These are phyloP conservation scores for Termitomyces sp. DNA, from an alignment of 768 basidiomycete species.

Conservation along the genomic window DNA sequence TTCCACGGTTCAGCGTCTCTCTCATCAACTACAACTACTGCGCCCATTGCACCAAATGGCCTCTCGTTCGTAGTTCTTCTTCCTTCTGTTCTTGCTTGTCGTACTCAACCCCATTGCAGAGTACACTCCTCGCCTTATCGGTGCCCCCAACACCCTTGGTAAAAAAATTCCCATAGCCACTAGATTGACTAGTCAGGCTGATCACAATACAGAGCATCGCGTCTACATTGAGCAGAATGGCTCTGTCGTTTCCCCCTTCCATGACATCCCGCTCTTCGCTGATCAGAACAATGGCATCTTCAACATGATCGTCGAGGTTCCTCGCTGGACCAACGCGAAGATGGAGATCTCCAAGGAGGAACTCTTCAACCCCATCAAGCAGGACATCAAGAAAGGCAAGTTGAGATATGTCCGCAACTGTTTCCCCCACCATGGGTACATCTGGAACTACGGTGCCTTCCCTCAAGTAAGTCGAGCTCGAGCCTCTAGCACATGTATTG, in stretches of 20 bases:
- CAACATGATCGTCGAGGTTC: conserved; percentile 99
- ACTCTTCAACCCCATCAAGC: conserved; percentile 99
- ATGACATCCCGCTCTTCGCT: conserved; percentile 98
- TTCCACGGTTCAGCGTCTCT: conserved; percentile 49
- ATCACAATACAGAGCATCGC: conserved; percentile 73
- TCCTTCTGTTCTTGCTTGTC: conserved; percentile 4
- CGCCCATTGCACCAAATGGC: conserved; percentile 51
- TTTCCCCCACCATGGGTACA: conserved; percentile 99
- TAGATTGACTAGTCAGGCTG: conserved; percentile 19
- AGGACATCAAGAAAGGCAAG: conserved; percentile 96
- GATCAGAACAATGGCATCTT: conserved; percentile 93
- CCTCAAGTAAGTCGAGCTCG: conserved; percentile 66
- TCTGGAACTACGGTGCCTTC: conserved; percentile 99
- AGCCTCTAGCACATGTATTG: neutral
- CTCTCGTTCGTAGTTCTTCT: conserved; percentile 33
- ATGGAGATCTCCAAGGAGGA: conserved; percentile 99
- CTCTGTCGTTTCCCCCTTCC: conserved; percentile 81
- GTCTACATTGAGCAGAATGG: conserved; percentile 92
- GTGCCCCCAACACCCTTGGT: conserved; percentile 94
- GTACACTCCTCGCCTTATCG: conserved; percentile 76
- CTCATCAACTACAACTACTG: conserved; percentile 62
- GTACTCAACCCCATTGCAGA: conserved; percentile 36
- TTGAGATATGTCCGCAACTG: conserved; percentile 98
- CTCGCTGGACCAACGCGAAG: conserved; percentile 99
- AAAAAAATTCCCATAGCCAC: conserved; percentile 15